Percentiles rank a stretch among this genome's conserved stretches.
Evolutionary conservation across 2,329 filamentous ascomycete genomes (phyloP).

Genomic region (Xylaria sp.): DNA sequence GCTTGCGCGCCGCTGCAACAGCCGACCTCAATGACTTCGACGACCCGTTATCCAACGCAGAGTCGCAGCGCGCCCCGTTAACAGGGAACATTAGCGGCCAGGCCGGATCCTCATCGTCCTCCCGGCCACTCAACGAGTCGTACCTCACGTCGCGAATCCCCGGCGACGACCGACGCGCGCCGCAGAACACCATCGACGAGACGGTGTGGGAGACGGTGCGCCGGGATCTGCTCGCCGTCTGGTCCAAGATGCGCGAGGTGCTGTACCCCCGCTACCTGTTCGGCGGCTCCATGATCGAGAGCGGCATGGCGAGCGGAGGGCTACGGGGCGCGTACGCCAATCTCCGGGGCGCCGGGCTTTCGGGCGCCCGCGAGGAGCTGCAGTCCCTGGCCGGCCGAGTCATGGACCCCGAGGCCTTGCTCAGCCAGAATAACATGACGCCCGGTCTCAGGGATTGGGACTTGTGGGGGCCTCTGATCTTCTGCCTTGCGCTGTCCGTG

Average conservation of each 20-base stretch:
- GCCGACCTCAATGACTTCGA: conserved; percentile 93
- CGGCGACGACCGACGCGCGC: conserved; percentile 89
- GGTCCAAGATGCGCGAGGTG: conserved; percentile 98
- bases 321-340: conserved; percentile 71
- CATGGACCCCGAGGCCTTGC: conserved; percentile 70
- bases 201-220: conserved; percentile 97
- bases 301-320: conserved; percentile 53
- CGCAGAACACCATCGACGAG: conserved; percentile 95
- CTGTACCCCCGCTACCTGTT: conserved; percentile 96
- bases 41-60: conserved; percentile 75
- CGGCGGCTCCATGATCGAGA: conserved; percentile 71
- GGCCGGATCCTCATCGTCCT: conserved; percentile 60
- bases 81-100: conserved; percentile 79
- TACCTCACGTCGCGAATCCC: conserved; percentile 91
- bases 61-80: conserved; percentile 79
- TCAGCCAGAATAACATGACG: conserved; percentile 77
- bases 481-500: conserved; percentile 88
- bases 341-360: conserved; percentile 66
- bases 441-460: conserved; percentile 96
- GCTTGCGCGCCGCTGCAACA: conserved; percentile 49
- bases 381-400: conserved; percentile 69
- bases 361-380: conserved; percentile 70
- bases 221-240: conserved; percentile 89
- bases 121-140: conserved; percentile 72
- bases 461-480: conserved; percentile 95